Percentiles rank a stretch among this genome's conserved stretches.
phyloP scores from a whole-genome alignment of 1,139 yeast genomes.

The Suhomyces taliae region DNA sequence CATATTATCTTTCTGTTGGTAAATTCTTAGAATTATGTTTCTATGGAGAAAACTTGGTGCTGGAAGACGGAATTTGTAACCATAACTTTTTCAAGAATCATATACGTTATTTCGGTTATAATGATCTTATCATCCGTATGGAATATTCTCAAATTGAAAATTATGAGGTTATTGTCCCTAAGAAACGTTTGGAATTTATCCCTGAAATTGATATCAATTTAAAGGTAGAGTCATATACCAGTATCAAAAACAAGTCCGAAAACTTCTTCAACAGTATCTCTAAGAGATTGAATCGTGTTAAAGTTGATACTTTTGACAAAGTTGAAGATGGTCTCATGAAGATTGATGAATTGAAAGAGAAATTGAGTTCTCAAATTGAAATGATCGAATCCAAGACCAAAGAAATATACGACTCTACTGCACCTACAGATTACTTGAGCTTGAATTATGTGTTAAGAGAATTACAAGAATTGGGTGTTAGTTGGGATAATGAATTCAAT shows the following conservation, averaged over 20 bases:
- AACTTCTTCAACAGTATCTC: constrained; percentile 74
- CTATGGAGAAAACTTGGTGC: constrained; percentile 61
- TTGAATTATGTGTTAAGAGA: constrained; percentile 69
- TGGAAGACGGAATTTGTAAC: constrained; percentile 54
- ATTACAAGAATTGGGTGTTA: constrained; percentile 79
- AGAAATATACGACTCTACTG: constrained; percentile 53
- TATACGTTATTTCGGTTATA: constrained; percentile 79
- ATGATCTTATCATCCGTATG: constrained; percentile 74
- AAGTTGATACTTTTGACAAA: constrained; percentile 75
- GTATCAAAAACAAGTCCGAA: constrained; percentile 53
- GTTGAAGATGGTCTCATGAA: constrained; percentile 65
- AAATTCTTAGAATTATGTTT: constrained; percentile 85
- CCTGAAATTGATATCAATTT: constrained; percentile 69
- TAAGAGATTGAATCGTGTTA: constrained; percentile 71
- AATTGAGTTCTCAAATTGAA: constrained; percentile 52
- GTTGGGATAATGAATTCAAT: constrained; percentile 84
- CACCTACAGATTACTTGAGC: constrained; percentile 65
- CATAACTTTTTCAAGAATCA: constrained; percentile 84
- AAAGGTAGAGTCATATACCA: constrained; percentile 62
- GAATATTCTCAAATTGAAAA: constrained; percentile 76
- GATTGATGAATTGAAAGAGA: constrained; percentile 57
- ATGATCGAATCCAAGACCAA: constrained; percentile 48
- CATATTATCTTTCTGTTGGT: constrained; percentile 91
- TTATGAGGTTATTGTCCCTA: constrained; percentile 78
- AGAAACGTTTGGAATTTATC: constrained; percentile 67